These are phyloP conservation scores for Termitomyces sp. DNA, from an alignment of 768 basidiomycete species.

Conservation along the genomic window DNA sequence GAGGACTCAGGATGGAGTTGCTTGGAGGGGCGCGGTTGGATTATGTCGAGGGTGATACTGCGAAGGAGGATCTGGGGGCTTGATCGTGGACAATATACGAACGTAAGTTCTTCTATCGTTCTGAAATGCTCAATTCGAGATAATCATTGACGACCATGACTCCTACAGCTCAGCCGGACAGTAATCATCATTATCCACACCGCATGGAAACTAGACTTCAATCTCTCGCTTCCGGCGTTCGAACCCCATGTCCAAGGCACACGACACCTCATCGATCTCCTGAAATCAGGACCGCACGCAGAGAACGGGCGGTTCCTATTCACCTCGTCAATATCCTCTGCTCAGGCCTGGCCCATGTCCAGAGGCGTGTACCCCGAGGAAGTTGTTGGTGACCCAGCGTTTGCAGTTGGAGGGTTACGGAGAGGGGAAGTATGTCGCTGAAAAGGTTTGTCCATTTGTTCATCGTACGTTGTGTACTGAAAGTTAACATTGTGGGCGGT, in stretches of 20 bases:
- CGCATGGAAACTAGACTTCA: slow-evolving; percentile 40
- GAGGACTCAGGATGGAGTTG: slow-evolving; percentile 5
- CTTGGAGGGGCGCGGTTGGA: slow-evolving; percentile 4
- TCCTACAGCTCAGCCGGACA: slow-evolving; percentile 18
- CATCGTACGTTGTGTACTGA: background rate
- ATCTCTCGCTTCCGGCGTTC: slow-evolving; percentile 31
- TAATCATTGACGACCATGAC: background rate
- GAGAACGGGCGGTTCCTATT: slow-evolving; percentile 23
- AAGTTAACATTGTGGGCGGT: no score
- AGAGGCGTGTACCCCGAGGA: slow-evolving; percentile 29
- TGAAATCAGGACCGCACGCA: slow-evolving; percentile 15
- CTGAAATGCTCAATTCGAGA: slow-evolving; percentile 11
- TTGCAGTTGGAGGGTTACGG: slow-evolving; percentile 26
- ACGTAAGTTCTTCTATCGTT: no score
- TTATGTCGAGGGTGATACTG: slow-evolving; percentile 5
- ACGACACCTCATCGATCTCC: slow-evolving; percentile 27
- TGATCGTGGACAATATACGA: slow-evolving; percentile 18
- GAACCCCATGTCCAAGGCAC: slow-evolving; percentile 30
- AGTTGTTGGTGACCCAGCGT: slow-evolving; percentile 19
- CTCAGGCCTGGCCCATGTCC: slow-evolving; percentile 14
- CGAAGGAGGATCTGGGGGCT: slow-evolving; percentile 5
- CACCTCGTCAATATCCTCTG: slow-evolving; percentile 29
- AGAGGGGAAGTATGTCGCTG: slow-evolving; percentile 31
- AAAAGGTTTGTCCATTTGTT: slow-evolving; percentile 18
- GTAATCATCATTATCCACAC: slow-evolving; percentile 29